Base-by-base conservation (phyloP, 1,139 yeast species). In the Taphrina populina region DNA sequence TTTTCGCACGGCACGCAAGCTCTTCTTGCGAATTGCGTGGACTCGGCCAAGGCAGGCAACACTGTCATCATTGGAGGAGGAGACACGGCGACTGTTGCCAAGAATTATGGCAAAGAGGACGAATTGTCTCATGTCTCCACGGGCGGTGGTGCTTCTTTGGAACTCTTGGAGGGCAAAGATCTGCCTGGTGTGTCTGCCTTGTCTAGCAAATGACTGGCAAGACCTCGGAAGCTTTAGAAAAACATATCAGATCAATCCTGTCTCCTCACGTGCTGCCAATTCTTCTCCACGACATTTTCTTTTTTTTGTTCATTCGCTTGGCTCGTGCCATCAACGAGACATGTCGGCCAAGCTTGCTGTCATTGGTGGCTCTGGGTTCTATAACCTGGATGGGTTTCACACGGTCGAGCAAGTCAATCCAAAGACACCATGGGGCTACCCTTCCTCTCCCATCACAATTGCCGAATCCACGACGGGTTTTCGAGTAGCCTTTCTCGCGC, bases 131-230 rank as follows among this genome's bases (percentile, higher is more conserved):
- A 90, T 75, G 96, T 90, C 64, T 88, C 96, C 64, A 90, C 97
- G 63, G 97, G 97, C 76, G 97, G 97, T 76, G 97, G 97, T 81
- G 97, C 97, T 64, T 88, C 96, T 61, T 81, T 90, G 72, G 97
- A 90, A 76, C 83, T 90, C 72, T 83, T 90, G 71, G 97, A 90
- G 78, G 97, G 97, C 77, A 90, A 90, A 82, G 94, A 80, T 66
- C 81, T 90, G 70, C 97, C 97, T 66, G 97, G 97, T 81, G 96
- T 90, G 64, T 81, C 79, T 70, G 94, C 92, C 72, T 82, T 88
- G 67, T 81, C 94, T 65, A 82, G 78, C 74, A 85, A 84, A 74
- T 68, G 47, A 43, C 47, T 43, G 20, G 37, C 27, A 6, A 13
- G 8, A 4, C 10, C 7, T 11, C 11, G 10, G 30, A 27, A 27